Evolutionary conservation across 495 filamentous ascomycete species (phyloP).

Genomic region (Neurospora cerealis): DNA sequence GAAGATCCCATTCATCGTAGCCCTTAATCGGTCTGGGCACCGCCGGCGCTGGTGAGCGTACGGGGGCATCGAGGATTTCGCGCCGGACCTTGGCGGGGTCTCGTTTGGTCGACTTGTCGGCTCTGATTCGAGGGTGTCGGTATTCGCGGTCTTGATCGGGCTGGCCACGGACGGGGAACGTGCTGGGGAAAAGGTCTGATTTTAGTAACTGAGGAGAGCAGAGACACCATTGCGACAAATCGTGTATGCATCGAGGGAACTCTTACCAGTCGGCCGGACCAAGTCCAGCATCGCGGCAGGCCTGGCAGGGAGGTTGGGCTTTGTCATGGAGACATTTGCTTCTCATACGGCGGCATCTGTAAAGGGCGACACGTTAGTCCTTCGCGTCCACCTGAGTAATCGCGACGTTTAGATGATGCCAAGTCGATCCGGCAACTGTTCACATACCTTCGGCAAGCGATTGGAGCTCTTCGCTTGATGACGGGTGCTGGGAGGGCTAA

Average conservation of each 20-base stretch:
- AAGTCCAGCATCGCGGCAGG: slow-evolving; percentile 33
- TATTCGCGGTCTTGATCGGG: slow-evolving; percentile 35
- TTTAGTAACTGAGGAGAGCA: background rate
- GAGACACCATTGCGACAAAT: background rate
- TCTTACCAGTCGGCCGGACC: slow-evolving; percentile 32
- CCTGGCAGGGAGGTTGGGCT: slow-evolving; percentile 30
- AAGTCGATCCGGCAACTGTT: slow-evolving; percentile 4
- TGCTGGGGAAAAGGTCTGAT: slow-evolving; percentile 11
- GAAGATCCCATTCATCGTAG: slow-evolving; percentile 34
- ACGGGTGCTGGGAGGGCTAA: background rate
- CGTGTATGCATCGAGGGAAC: background rate
- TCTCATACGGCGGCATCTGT: slow-evolving; percentile 39
- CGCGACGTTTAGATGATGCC: background rate
- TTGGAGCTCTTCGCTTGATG: slow-evolving; percentile 35
- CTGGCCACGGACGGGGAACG: slow-evolving; percentile 35
- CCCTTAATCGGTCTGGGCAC: slow-evolving; percentile 15
- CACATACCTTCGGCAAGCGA: slow-evolving; percentile 40
- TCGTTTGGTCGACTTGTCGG: slow-evolving; percentile 29
- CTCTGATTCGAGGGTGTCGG: slow-evolving; percentile 35
- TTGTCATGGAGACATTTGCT: slow-evolving; percentile 40
- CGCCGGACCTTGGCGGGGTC: slow-evolving; percentile 28
- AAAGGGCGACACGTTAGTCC: background rate
- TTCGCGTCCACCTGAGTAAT: background rate
- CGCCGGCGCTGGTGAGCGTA: slow-evolving; percentile 11
- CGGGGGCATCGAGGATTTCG: slow-evolving; percentile 21